These are phyloP conservation scores for Annulohypoxylon bovei DNA, from an alignment of 495 filamentous ascomycete genomes.

Conservation along the genomic window DNA sequence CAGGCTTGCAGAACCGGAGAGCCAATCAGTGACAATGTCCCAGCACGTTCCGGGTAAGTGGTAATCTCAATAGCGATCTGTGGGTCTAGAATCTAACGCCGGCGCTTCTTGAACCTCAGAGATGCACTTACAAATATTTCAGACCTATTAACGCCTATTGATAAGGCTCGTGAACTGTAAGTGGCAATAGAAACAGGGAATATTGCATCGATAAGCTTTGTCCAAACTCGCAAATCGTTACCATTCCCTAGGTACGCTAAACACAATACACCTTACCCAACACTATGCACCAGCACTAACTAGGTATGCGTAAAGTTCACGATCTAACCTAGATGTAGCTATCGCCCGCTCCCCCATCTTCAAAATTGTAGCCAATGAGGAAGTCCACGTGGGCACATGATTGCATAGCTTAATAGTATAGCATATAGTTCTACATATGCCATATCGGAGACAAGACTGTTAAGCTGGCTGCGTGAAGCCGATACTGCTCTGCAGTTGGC, in stretches of 20 bases:
- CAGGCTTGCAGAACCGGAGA: neutral
- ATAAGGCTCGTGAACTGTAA: conserved; percentile 11
- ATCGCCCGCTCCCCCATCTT: conserved; percentile 10
- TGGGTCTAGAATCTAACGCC: conserved; percentile 17
- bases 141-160: neutral
- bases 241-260: neutral
- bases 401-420: neutral
- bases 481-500: neutral
- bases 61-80: conserved; percentile 16
- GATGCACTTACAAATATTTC: neutral
- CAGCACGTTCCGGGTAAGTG: conserved; percentile 34
- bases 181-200: neutral
- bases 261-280: neutral
- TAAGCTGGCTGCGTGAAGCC: neutral
- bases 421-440: neutral
- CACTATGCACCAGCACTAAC: neutral
- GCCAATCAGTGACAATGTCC: conserved; percentile 20
- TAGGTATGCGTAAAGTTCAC: neutral
- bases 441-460: neutral
- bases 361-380: conserved; percentile 11
- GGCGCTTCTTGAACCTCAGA: neutral
- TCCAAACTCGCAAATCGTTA: neutral
- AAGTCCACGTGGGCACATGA: conserved; percentile 16
- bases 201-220: neutral
- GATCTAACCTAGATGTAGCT: neutral